Conservation (phyloP, 371 early-diverging fungal genomes). For the Syncephalastrum racemosum region DNA sequence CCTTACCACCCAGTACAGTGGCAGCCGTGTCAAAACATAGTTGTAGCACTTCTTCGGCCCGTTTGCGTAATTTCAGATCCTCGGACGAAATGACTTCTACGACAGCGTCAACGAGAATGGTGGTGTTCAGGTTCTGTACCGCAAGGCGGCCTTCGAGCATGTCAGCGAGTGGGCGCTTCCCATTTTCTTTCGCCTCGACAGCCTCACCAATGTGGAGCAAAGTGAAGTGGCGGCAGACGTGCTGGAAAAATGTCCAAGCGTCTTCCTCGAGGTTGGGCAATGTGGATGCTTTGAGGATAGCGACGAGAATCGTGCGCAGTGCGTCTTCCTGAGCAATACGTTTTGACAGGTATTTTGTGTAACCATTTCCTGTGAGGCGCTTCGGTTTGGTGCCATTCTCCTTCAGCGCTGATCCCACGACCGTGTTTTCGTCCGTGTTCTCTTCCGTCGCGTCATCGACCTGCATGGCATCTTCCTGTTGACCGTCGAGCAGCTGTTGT, state of each 20-base stretch:
- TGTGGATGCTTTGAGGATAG: slow-evolving; percentile 69
- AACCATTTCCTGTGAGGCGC: slow-evolving; percentile 39
- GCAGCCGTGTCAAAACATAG: slow-evolving; percentile 65
- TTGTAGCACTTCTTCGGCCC: slow-evolving; percentile 69
- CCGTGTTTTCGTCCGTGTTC: slow-evolving; percentile 28
- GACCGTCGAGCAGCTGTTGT: slow-evolving; percentile 20
- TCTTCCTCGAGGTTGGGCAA: slow-evolving; percentile 64
- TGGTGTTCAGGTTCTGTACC: slow-evolving; percentile 54
- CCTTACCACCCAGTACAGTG: slow-evolving; percentile 59
- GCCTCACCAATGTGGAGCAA: slow-evolving; percentile 70
- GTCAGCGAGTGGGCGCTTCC: slow-evolving; percentile 46
- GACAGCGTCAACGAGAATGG: slow-evolving; percentile 76
- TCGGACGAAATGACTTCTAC: slow-evolving; percentile 79
- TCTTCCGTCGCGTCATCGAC: slow-evolving; percentile 13
- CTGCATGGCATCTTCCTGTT: slow-evolving; percentile 7
- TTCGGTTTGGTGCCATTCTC: slow-evolving; percentile 43
- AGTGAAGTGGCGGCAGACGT: slow-evolving; percentile 76
- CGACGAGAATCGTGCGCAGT: slow-evolving; percentile 58
- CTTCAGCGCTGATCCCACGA: slow-evolving; percentile 32
- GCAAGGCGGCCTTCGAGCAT: slow-evolving; percentile 47
- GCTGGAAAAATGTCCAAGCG: slow-evolving; percentile 66
- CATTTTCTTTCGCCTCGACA: slow-evolving; percentile 56
- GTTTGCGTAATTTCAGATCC: slow-evolving; percentile 55
- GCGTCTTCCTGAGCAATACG: slow-evolving; percentile 70
- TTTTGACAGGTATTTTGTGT: slow-evolving; percentile 47